These are phyloP conservation scores for Cladosporium sp. DNA, from an alignment of 2,329 filamentous ascomycete species.

Conservation along the genomic window DNA sequence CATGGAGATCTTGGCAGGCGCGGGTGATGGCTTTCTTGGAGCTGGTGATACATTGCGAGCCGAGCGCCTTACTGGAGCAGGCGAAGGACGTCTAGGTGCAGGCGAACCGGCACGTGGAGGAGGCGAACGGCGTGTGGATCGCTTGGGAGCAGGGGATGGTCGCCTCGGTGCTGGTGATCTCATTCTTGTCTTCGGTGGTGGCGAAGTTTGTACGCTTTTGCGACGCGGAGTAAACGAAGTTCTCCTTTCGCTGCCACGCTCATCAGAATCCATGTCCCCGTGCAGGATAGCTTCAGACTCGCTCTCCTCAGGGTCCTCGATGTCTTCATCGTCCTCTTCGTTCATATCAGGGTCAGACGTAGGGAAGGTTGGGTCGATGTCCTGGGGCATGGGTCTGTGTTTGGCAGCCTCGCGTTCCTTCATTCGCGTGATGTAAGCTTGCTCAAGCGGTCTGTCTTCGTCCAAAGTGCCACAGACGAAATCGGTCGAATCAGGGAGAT, in stretches of 20 bases:
- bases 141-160: slow-evolving; percentile 36
- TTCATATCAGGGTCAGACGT: slow-evolving; percentile 86
- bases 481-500: slow-evolving; percentile 93
- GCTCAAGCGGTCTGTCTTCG: slow-evolving; percentile 90
- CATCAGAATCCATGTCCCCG: slow-evolving; percentile 42
- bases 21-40: slow-evolving; percentile 19
- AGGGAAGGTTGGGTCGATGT: slow-evolving; percentile 96
- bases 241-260: slow-evolving; percentile 12
- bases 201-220: slow-evolving; percentile 27
- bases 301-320: slow-evolving; percentile 57
- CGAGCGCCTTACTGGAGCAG: slow-evolving; percentile 36
- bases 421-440: slow-evolving; percentile 81
- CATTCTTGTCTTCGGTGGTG: slow-evolving; percentile 31
- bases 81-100: slow-evolving; percentile 23
- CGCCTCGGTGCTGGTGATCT: slow-evolving; percentile 19
- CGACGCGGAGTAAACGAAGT: slow-evolving; percentile 9
- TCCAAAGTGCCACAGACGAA: slow-evolving; percentile 98
- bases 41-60: slow-evolving; percentile 30
- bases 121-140: slow-evolving; percentile 33
- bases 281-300: slow-evolving; percentile 62
- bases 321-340: slow-evolving; percentile 66
- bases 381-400: slow-evolving; percentile 81
- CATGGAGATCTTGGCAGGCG: slow-evolving; percentile 36
- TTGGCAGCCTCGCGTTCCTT: slow-evolving; percentile 78
- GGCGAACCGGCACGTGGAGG: slow-evolving; percentile 29